phyloP scores from a whole-genome alignment of 139 green algal genomes.

The Auxenochlorella pyrenoidosa region DNA sequence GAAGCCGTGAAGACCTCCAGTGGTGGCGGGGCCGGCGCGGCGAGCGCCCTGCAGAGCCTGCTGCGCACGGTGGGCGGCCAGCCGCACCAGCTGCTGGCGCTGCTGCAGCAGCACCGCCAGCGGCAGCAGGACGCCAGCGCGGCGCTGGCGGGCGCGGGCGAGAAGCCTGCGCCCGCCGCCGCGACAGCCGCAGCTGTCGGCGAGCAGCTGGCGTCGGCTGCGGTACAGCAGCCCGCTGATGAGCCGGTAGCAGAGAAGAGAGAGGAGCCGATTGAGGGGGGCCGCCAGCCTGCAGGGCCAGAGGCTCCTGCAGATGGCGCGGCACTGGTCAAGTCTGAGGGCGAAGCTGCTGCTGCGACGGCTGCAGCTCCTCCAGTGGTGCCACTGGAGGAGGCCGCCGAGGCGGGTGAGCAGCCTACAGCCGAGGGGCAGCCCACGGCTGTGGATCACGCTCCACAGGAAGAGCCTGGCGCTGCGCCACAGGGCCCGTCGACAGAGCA shows the following conservation, averaged over 20 bases:
- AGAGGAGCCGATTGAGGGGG: too few species aligned
- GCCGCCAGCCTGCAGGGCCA: neutral
- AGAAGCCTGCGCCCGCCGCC: neutral
- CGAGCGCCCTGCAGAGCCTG: constrained; percentile 1
- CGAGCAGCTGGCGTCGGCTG: neutral
- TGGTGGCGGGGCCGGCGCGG: neutral
- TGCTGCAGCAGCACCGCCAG: constrained; percentile 22
- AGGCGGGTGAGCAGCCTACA: neutral
- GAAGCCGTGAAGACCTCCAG: neutral
- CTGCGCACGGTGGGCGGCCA: neutral
- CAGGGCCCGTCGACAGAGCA: neutral
- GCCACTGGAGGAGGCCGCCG: neutral
- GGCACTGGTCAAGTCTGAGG: neutral
- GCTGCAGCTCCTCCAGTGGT: neutral
- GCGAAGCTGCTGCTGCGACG: neutral
- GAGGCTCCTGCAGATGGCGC: neutral
- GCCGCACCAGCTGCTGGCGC: constrained; percentile 10
- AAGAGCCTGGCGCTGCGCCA: neutral
- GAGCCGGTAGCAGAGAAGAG: too few species aligned
- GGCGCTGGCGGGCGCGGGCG: neutral
- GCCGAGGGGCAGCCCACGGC: neutral
- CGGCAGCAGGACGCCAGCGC: constrained; percentile 15
- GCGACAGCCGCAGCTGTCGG: too few species aligned
- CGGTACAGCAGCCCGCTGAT: too few species aligned
- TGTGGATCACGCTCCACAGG: neutral